Evolutionary conservation across 2,329 filamentous ascomycete species (phyloP).

Genomic region (Setomelanomma holmii): DNA sequence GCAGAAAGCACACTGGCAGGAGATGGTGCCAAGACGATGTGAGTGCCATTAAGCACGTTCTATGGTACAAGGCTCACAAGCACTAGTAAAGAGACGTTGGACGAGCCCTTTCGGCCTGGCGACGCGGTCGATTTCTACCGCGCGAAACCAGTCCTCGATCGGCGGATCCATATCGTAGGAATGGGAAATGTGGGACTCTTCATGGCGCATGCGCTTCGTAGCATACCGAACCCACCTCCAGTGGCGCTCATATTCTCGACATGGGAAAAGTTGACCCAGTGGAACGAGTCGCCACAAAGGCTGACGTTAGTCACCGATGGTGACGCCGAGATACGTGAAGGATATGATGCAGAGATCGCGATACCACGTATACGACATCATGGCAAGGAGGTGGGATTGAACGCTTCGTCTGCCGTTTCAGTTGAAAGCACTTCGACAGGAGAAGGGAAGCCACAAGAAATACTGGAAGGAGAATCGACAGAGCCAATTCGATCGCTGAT

Average conservation of each 20-base stretch:
- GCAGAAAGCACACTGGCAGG: constrained; percentile 22
- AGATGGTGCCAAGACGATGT: constrained; percentile 22
- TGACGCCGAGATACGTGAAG: constrained; percentile 47
- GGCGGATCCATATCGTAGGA: constrained; percentile 71
- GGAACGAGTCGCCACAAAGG: constrained; percentile 54
- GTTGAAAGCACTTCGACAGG: constrained; percentile 1
- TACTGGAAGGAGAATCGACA: constrained; percentile 35
- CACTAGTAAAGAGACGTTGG: constrained; percentile 17
- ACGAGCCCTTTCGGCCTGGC: constrained; percentile 13
- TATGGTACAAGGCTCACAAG: constrained; percentile 12
- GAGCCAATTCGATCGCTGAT: constrained; percentile 75
- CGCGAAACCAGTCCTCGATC: constrained; percentile 31
- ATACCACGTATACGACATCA: constrained; percentile 47
- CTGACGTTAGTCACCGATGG: constrained; percentile 57
- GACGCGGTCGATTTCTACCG: constrained; percentile 44
- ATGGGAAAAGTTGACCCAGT: constrained; percentile 51
- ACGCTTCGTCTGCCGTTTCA: constrained; percentile 12
- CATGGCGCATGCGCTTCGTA: constrained; percentile 74
- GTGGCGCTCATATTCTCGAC: constrained; percentile 82
- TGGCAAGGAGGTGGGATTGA: constrained; percentile 42
- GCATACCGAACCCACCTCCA: constrained; percentile 68
- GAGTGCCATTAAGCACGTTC: neutral
- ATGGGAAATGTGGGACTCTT: constrained; percentile 82
- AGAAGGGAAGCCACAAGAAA: constrained; percentile 1
- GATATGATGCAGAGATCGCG: constrained; percentile 56